Evolutionary conservation across 768 basidiomycete genomes (phyloP).

Genomic region (Trametes villosa): DNA sequence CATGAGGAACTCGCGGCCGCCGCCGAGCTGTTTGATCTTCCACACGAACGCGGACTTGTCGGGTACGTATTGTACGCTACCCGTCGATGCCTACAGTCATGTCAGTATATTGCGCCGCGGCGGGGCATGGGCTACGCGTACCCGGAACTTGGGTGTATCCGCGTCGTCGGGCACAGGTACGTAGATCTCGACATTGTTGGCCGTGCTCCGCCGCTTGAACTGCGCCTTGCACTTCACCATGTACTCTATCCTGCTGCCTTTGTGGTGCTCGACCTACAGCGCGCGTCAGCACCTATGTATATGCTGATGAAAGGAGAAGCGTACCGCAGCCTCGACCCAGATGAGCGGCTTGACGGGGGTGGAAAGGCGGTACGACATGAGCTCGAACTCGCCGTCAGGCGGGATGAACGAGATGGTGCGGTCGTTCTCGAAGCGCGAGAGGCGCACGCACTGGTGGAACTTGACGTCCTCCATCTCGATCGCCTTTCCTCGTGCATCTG

Average conservation of each 20-base stretch:
- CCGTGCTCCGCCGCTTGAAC: constrained; percentile 95
- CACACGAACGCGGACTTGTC: constrained; percentile 99
- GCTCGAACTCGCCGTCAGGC: constrained; percentile 97
- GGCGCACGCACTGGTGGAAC: constrained; percentile 98
- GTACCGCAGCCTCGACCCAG: constrained; percentile 94
- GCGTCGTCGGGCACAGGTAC: constrained; percentile 99
- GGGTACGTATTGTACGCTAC: constrained; percentile 94
- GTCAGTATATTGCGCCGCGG: not conserved
- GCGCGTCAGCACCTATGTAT: not conserved
- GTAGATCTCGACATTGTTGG: constrained; percentile 98
- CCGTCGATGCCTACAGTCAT: constrained; percentile 80
- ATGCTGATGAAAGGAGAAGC: too few relatives aligned
- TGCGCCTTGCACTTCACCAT: constrained; percentile 96
- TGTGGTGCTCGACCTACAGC: constrained; percentile 70
- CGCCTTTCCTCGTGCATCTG: constrained; percentile 92
- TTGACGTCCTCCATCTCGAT: constrained; percentile 99
- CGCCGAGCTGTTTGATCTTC: constrained; percentile 98
- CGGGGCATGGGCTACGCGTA: constrained; percentile 41
- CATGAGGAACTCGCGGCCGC: constrained; percentile 96
- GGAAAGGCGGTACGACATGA: constrained; percentile 97
- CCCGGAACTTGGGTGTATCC: constrained; percentile 95
- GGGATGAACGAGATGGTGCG: constrained; percentile 99
- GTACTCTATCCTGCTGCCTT: constrained; percentile 92
- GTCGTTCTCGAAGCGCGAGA: constrained; percentile 97
- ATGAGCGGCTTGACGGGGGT: constrained; percentile 97